phyloP scores from a whole-genome alignment of 2,329 filamentous ascomycete species.

The Trichophyton rubrum region DNA sequence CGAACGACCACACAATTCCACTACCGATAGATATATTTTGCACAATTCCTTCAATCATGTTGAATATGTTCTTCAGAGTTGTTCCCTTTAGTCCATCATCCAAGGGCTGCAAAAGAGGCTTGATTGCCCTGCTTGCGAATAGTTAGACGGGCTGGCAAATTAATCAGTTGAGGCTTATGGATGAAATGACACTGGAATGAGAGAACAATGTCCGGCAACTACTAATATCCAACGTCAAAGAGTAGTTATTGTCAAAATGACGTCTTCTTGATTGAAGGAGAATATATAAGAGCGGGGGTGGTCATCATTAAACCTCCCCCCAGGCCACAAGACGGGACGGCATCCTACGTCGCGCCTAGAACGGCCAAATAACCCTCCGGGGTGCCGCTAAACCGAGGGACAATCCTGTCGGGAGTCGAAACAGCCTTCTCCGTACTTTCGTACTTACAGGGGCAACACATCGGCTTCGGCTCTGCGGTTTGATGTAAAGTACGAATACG shows the following conservation, averaged over 20 bases:
- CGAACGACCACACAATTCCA: conserved; percentile 1
- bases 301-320: neutral
- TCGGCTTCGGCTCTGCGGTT: neutral
- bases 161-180: neutral
- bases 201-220: neutral
- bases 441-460: too few relatives aligned
- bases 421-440: neutral
- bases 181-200: neutral
- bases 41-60: conserved; percentile 10
- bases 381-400: neutral
- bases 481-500: neutral
- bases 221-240: too few relatives aligned
- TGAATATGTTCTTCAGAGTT: neutral
- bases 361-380: neutral
- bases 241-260: neutral
- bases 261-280: neutral
- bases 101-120: neutral
- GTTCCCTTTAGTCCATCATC: neutral
- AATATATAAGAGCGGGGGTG: neutral
- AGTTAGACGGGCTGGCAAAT: neutral
- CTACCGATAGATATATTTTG: conserved; percentile 1
- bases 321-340: neutral
- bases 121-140: neutral
- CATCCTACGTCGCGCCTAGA: neutral
- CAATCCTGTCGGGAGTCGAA: neutral